Evolutionary conservation across 345 rosid genomes (phyloP), one percentile per base, ranked within the genome.

Genomic region (Erodium maritimum): DNA sequence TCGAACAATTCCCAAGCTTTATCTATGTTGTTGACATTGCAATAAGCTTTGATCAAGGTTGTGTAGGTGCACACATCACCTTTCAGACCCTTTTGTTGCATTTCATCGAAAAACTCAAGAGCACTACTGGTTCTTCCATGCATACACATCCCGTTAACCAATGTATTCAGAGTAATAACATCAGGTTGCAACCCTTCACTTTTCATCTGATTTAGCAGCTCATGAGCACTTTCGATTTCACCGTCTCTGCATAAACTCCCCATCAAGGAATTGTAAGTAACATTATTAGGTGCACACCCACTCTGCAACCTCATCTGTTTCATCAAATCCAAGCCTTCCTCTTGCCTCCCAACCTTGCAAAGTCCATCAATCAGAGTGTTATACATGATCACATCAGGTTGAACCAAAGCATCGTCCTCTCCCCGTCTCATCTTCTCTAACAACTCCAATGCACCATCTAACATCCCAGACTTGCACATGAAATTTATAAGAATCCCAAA

Each of bases 71-170:
- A 72, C 55, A 60, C 81, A 58, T 76, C 71, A 22, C 76, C 80
- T 69, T 53, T 61, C 64, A 82, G 20, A 22, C 95, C 94, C 64
- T 75, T 80, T 23, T 29, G 61, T 60, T 67, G 70, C 90, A 77
- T 74, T 59, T 89, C 73, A n/a, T 55, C 59, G 48, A 85, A 67
- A 70, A 81, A 79, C 63, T 56, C 53, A 55, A 82, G 61, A 0
- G 94, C 95, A 21, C 66, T 67, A 71, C 62, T 75, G 54, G 77
- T 70, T 71, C 81, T 80, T 54, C 87, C 82, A 67, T 72, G 65
- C 64, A 67, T 79, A 69, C 91, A 93, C 91, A 93, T 76, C 7
- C 94, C 94, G 70, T 71, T 75, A 21, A 93, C 53, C 64, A 93
- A 53, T 54, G 72, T 75, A 70, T 79, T 83, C 53, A 88, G 60